Evolutionary conservation across 768 basidiomycete species (phyloP).

Genomic region (Kwoniella europaea): DNA sequence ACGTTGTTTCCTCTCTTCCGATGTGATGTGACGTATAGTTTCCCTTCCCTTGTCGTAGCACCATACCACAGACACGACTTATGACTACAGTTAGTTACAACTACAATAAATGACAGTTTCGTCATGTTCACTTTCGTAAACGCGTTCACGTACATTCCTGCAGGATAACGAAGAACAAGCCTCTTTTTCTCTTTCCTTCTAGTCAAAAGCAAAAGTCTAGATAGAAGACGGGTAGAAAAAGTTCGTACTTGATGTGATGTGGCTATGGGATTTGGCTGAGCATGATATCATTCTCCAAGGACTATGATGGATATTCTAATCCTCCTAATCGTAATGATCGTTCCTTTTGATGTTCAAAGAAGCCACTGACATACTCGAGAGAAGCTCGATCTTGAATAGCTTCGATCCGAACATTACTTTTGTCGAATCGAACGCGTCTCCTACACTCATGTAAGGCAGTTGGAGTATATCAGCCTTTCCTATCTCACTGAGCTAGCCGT

Average conservation of each 20-base stretch:
- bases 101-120: conserved; percentile 18
- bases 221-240: not conserved
- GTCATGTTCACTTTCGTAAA: conserved; percentile 21
- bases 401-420: not conserved
- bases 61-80: too few species aligned
- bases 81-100: not conserved
- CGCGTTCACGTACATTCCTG: not conserved
- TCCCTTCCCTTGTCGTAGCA: not conserved
- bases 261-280: conserved; percentile 2
- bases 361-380: not conserved
- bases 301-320: too few species aligned
- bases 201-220: not conserved
- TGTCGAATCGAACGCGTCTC: not conserved
- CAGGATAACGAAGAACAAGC: not conserved
- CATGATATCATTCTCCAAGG: not conserved
- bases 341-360: not conserved
- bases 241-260: conserved; percentile 7
- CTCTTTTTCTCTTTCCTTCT: not conserved
- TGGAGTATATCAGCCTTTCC: too few species aligned
- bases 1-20: not conserved
- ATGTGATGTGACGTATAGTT: not conserved
- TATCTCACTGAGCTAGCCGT: too few species aligned
- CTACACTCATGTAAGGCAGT: not conserved
- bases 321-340: not conserved
- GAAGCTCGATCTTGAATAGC: not conserved